Percentiles rank a stretch among this genome's conserved stretches.
Conservation (phyloP, 164 flowering plant genomes). For the Protea cynaroides region DNA sequence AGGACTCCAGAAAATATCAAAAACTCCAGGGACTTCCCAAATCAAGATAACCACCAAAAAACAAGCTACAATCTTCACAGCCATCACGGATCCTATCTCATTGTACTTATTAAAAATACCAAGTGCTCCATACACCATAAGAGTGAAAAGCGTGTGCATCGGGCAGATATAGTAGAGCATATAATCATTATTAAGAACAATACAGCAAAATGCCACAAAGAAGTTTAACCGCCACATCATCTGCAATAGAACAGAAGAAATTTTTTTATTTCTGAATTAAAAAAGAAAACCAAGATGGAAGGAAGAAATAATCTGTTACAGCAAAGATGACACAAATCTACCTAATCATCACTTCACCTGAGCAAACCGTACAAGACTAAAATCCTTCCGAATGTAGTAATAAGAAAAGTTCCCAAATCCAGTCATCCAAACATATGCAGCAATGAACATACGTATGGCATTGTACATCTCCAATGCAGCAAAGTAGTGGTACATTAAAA, state of each 20-base stretch:
- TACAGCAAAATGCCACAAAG: conserved; percentile 80
- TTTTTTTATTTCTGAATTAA: background rate
- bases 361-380: conserved; percentile 82
- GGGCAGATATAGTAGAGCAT: conserved; percentile 96
- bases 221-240: conserved; percentile 99
- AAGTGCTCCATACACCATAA: conserved; percentile 96
- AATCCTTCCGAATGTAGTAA: conserved; percentile 91
- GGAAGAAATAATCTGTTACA: background rate
- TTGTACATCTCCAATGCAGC: conserved; percentile 97
- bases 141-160: conserved; percentile 95
- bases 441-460: conserved; percentile 94
- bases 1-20: conserved; percentile 80
- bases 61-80: conserved; percentile 63
- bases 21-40: conserved; percentile 96
- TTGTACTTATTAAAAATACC: conserved; percentile 81
- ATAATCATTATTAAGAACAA: conserved; percentile 87
- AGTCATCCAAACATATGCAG: conserved; percentile 99
- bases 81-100: conserved; percentile 82
- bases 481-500: conserved; percentile 96
- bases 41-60: conserved; percentile 81
- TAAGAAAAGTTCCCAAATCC: conserved; percentile 99
- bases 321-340: background rate
- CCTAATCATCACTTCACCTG: conserved; percentile 46
- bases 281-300: background rate
- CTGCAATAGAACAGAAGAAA: conserved; percentile 40